Evolutionary conservation across 306 rosid species (phyloP).

Genomic region (Styphnolobium japonicum): DNA sequence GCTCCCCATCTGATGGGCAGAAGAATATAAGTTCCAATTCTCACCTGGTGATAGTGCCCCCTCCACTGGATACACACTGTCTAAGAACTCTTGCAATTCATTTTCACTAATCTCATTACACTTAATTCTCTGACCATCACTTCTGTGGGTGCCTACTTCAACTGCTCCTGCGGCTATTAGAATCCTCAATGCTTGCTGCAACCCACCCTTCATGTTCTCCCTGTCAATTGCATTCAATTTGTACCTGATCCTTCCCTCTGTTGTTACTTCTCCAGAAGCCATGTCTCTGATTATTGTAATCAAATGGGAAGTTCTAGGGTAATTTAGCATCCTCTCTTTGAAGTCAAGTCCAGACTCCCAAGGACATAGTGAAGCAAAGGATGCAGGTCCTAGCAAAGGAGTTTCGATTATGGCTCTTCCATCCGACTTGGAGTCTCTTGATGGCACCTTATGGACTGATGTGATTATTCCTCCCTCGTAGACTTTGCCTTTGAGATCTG

Average conservation of each 20-base stretch:
- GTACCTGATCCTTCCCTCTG: conserved; percentile 51
- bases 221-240: conserved; percentile 19
- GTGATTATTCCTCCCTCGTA: conserved; percentile 85
- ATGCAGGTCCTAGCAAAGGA: conserved; percentile 63
- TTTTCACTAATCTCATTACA: conserved; percentile 6
- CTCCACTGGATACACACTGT: conserved; percentile 28
- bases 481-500: conserved; percentile 57
- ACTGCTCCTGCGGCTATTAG: conserved; percentile 37
- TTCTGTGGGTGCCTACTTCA: conserved; percentile 43
- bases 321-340: conserved; percentile 62
- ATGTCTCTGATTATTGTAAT: conserved; percentile 64
- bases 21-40: conserved; percentile 44
- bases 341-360: conserved; percentile 70
- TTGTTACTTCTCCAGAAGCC: conserved; percentile 54
- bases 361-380: conserved; percentile 52
- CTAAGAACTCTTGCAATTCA: conserved; percentile 31
- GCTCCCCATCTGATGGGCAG: conserved; percentile 91
- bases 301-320: conserved; percentile 60
- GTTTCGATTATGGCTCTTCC: conserved; percentile 67
- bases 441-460: conserved; percentile 51
- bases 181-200: conserved; percentile 33
- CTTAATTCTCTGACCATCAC: conserved; percentile 39
- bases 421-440: conserved; percentile 30
- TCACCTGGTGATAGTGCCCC: conserved; percentile 48
- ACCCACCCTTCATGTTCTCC: conserved; percentile 30